Evolutionary conservation across 1,284 basidiomycete species (phyloP), one percentile per base, ranked within the genome.

Genomic region (Caloboletus inedulis): DNA sequence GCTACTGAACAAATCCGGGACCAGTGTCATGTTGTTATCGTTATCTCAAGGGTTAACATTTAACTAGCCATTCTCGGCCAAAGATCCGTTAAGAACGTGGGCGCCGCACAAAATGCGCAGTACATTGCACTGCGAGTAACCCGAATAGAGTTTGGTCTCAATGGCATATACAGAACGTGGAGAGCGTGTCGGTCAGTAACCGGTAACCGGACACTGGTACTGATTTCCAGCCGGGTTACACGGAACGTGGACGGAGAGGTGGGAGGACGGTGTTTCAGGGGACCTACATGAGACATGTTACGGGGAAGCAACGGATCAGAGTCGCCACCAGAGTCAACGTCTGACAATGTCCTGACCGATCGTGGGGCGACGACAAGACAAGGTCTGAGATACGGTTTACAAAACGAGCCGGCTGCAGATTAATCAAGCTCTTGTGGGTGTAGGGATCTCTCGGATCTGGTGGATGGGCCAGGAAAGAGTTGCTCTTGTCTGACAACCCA

Each of bases 71-170:
- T 34, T 33, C 30, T 21, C 3, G 47, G 18, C 16, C 18, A 13
- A 14, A 2, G 13, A n/a, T n/a, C 43, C 44, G 44, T 44, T 50
- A 37, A 31, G 58, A 61, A 64, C 60, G 59, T 62, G 23, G 43
- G 48, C 9, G 21, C n/a, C 33, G 21, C 31, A 7, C 33, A 25
- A 12, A 3, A 23, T 23, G 23, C 18, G 54, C 57, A 43, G 47
- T 35, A 54, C 31, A 53, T 18, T 42, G 25, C 43, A 47, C 35
- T n/a, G 36, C 13, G 25, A 33, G 23, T 7, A 2, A 14, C 16
- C 14, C 16, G 6, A 18, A 42, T 21, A 7, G 9, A 18, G 16
- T 16, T n/a, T 12, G n/a, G 40, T 13, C n/a, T 4, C 7, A n/a
- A 25, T 7, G 21, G 16, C 9, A 7, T 42, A 10, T 7, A 12